Evolutionary conservation across 2,329 filamentous ascomycete genomes (phyloP).

Genomic region (Bimuria novae-zelandiae): DNA sequence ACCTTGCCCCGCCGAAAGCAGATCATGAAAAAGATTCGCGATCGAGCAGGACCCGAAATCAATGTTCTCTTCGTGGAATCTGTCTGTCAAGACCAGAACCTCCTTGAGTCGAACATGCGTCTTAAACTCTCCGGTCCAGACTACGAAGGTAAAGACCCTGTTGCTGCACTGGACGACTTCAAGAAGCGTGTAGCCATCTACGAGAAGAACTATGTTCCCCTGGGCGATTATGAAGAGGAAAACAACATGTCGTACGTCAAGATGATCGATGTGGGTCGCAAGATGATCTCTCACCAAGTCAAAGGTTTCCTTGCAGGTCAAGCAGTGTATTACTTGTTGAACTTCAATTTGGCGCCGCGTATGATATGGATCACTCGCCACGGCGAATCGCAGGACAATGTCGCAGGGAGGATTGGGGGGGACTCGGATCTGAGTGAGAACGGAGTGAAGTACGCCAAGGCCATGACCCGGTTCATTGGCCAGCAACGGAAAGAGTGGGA

Average conservation of each 20-base stretch:
- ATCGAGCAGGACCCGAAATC: slow-evolving; percentile 79
- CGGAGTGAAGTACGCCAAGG: slow-evolving; percentile 77
- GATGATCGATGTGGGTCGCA: slow-evolving; percentile 97
- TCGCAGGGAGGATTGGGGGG: slow-evolving; percentile 85
- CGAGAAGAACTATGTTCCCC: slow-evolving; percentile 88
- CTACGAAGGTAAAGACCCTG: slow-evolving; percentile 91
- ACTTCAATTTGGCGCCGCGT: slow-evolving; percentile 92
- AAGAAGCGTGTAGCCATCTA: slow-evolving; percentile 90
- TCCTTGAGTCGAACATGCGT: slow-evolving; percentile 96
- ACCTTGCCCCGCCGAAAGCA: slow-evolving; percentile 83
- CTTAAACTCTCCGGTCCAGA: slow-evolving; percentile 94
- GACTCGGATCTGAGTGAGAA: slow-evolving; percentile 83
- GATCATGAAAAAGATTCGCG: slow-evolving; percentile 80
- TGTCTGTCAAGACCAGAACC: slow-evolving; percentile 80
- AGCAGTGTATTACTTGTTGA: slow-evolving; percentile 92
- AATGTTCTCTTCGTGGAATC: slow-evolving; percentile 96
- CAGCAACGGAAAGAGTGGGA: slow-evolving; percentile 82
- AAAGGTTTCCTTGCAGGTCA: slow-evolving; percentile 90
- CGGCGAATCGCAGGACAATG: slow-evolving; percentile 88
- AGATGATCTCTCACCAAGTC: slow-evolving; percentile 87
- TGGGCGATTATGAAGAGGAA: slow-evolving; percentile 89
- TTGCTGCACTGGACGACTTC: slow-evolving; percentile 85
- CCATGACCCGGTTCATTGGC: slow-evolving; percentile 83
- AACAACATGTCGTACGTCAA: slow-evolving; percentile 93
- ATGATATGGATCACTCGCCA: slow-evolving; percentile 99